A percentile compares a stretch with the other conserved stretches of the same genome.
These are phyloP conservation scores for Boletellus sp. DNA, from an alignment of 1,284 basidiomycete genomes.

Conservation along the genomic window DNA sequence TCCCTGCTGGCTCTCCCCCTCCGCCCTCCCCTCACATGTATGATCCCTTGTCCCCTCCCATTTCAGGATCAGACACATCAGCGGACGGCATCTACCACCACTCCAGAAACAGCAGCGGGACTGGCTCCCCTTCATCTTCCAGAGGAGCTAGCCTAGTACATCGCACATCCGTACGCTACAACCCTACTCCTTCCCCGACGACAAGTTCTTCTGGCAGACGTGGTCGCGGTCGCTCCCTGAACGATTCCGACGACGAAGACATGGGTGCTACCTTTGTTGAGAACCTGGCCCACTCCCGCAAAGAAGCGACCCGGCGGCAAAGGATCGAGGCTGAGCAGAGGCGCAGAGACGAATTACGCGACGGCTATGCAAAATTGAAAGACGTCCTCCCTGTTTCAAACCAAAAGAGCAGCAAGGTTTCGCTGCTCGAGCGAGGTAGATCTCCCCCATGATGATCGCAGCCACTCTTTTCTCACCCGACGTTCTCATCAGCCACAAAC, in stretches of 20 bases:
- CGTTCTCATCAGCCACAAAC: constrained; percentile 53
- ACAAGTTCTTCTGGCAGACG: constrained; percentile 67
- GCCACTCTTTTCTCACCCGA: constrained; percentile 10
- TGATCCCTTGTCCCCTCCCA: constrained; percentile 74
- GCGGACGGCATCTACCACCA: constrained; percentile 70
- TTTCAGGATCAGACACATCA: constrained; percentile 82
- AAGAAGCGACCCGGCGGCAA: constrained; percentile 78
- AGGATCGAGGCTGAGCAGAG: constrained; percentile 84
- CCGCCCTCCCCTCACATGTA: constrained; percentile 75
- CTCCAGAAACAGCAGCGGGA: constrained; percentile 69
- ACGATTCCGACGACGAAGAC: constrained; percentile 73
- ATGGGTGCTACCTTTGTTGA: constrained; percentile 65
- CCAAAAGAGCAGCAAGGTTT: constrained; percentile 88
- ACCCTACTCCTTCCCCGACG: constrained; percentile 70
- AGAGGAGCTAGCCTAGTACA: constrained; percentile 71
- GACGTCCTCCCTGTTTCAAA: constrained; percentile 80
- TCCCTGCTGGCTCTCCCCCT: constrained; percentile 55
- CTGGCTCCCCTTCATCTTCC: constrained; percentile 70
- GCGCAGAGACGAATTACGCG: constrained; percentile 79
- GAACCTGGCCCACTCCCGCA: constrained; percentile 69
- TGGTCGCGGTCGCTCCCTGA: constrained; percentile 58
- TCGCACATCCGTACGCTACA: constrained; percentile 61
- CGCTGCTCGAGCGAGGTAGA: constrained; percentile 79
- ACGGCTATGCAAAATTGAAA: constrained; percentile 84
- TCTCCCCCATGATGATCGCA: background rate